Base-by-base conservation (phyloP, 176 grass and related monocot genomes). In the Musa schizocarpa region DNA sequence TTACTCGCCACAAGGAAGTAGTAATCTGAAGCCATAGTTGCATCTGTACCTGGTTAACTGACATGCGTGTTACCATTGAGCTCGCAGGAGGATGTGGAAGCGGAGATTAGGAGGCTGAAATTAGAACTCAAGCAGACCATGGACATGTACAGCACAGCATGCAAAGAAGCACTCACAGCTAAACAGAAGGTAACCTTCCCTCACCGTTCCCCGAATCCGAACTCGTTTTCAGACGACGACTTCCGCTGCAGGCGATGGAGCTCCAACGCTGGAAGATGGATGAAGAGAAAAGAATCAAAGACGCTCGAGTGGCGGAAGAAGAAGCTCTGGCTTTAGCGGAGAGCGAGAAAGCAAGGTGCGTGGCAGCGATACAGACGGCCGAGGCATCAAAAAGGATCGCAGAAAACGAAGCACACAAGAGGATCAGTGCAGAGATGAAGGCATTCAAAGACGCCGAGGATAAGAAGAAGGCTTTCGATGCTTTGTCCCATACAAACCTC, bases 91-190 rank as follows among this genome's bases (percentile, higher is more conserved):
- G 78, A 85, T 1, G 68, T 79, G 24, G 83, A 80, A 76, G 63
- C 78, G 29, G 83, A 85, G 64, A 80, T 85, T 63, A 76, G 43
- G 57, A 80, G 83, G 63, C 77, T 85, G 20, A 58, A 72, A 34
- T 62, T 80, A 54, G 77, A 85, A 54, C 72, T 85, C 10, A 85
- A 85, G 73, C 83, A 85, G 43, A 85, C 77, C 13, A 81, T 85
- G 83, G 63, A 81, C 22, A 80, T 85, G 83, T 85, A 85, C 72
- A 80, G 75, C 17, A 85, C 71, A 71, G 77, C 83, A 11, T 85
- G 83, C 78, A 85, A 76, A 69, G 83, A 85, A 64, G 83, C 83
- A 64, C 77, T 85, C 27, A 52, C 53, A 26, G 83, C 77, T 25
- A 85, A 85, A 72, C 77, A 81, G 19, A 73, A 85, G 83, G 83